Evolutionary conservation across 371 early-diverging fungal species (phyloP).

Genomic region (Actinomortierella ambigua): DNA sequence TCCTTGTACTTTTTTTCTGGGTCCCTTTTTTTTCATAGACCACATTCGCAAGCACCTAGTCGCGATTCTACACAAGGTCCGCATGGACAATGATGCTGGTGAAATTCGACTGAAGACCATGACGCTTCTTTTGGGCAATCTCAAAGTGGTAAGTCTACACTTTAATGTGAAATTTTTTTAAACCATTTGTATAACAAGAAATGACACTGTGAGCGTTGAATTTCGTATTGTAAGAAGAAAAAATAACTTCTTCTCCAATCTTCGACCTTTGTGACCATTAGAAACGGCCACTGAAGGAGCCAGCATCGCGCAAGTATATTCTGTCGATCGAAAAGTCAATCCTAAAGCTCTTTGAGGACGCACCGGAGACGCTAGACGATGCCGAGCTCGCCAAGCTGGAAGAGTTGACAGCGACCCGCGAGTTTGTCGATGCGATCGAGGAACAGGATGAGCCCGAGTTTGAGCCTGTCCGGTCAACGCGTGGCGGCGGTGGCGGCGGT

Average conservation of each 20-base stretch:
- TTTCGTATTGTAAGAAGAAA: too few species aligned
- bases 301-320: conserved; percentile 26
- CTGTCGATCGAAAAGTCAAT: conserved; percentile 33
- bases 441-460: neutral
- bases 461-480: neutral
- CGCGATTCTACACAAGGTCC: conserved; percentile 25
- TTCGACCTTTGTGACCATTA: too few species aligned
- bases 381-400: conserved; percentile 30
- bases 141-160: conserved; percentile 21
- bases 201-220: too few species aligned
- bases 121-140: conserved; percentile 32
- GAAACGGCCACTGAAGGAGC: conserved; percentile 29
- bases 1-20: neutral
- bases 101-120: conserved; percentile 37
- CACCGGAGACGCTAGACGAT: conserved; percentile 33
- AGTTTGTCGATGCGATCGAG: conserved; percentile 22
- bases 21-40: conserved; percentile 1
- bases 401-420: conserved; percentile 29
- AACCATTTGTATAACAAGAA: too few species aligned
- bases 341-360: conserved; percentile 43
- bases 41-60: conserved; percentile 17
- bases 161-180: too few species aligned
- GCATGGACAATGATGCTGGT: conserved; percentile 35
- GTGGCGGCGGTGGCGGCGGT: neutral
- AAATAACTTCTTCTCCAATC: too few species aligned